These are phyloP conservation scores for Trapa bicornis DNA, from an alignment of 345 rosid species.

Conservation along the genomic window DNA sequence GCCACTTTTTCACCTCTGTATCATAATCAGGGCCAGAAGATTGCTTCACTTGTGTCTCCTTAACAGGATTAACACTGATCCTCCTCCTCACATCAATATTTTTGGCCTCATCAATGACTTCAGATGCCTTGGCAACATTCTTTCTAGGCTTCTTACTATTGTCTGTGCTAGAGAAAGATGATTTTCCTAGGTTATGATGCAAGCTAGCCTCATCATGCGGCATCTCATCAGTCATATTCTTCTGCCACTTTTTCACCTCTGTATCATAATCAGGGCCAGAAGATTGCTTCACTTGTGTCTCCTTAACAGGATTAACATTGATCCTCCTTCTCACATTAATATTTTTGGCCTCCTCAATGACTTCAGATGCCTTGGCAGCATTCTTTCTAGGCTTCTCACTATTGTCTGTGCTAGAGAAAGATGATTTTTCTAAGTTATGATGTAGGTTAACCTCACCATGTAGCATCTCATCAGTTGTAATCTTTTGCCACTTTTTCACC, in stretches of 20 bases:
- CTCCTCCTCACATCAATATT: constrained; percentile 9
- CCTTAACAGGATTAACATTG: constrained; percentile 10
- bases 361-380: constrained; percentile 14
- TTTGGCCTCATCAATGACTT: neutral
- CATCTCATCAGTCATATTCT: neutral
- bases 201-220: constrained; percentile 11
- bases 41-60: constrained; percentile 20
- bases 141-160: too few species aligned
- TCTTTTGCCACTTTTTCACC: constrained; percentile 14
- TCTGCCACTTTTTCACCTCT: constrained; percentile 15
- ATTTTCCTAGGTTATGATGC: constrained; percentile 5
- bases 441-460: constrained; percentile 13
- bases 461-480: constrained; percentile 7
- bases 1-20: constrained; percentile 17
- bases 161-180: too few species aligned
- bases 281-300: constrained; percentile 20
- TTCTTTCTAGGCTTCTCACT: constrained; percentile 11
- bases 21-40: constrained; percentile 16
- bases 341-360: constrained; percentile 11
- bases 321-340: constrained; percentile 12
- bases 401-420: constrained; percentile 11
- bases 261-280: constrained; percentile 16
- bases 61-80: constrained; percentile 6
- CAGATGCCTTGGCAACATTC: too few species aligned
- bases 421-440: constrained; percentile 7